Base-by-base conservation (phyloP, 148 eudicot genomes). In the Oxyria digyna region DNA sequence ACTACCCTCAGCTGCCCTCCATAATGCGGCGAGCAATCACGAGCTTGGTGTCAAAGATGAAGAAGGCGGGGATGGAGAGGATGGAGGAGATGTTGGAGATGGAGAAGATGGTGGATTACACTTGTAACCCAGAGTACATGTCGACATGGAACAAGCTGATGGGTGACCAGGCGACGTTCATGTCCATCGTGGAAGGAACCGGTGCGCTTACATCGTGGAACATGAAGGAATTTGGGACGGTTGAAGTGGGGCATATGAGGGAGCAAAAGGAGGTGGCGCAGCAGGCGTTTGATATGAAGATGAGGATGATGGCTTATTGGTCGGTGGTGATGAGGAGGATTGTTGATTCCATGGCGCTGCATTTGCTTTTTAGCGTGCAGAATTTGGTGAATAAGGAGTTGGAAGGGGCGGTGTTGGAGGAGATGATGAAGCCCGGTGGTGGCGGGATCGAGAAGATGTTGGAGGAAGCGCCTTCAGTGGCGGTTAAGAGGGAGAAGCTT, bases 71-170 rank as follows among this genome's bases (percentile, higher is more conserved):
- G 0, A 31, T 74, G 2, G 62, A 52, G n/a, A 54, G 80, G 0
- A 85, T 85, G 6, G 59, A 42, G 71, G 87, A 81, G 74, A 66
- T 79, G 0, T 69, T 81, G 0, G 81, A 85, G 14, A 81, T 81
- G 87, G 87, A 83, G 68, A 83, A 70, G 65, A 38, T 78, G 0
- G 26, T 76, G 0, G 85, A 83, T 31, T 86, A 83, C 3, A 86
- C 87, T 0, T 81, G 87, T 18, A 67, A 79, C 42, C 73, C 77
- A 0, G 89, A 86, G 46, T 83, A 86, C 57, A 73, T 72, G 73
- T 7, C 59, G 0, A 74, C 26, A 0, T 83, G 85, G 83, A 69
- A 38, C 4, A 27, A 73, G 8, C 69, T 84, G 0, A 81, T 81
- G 84, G 0, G 63, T 0, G 3, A 41, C 13, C 85, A 77, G 21